Percentiles rank a stretch among this genome's conserved stretches.
Conservation (phyloP, 306 rosid genomes). For the Gastrolobium bilobum region DNA sequence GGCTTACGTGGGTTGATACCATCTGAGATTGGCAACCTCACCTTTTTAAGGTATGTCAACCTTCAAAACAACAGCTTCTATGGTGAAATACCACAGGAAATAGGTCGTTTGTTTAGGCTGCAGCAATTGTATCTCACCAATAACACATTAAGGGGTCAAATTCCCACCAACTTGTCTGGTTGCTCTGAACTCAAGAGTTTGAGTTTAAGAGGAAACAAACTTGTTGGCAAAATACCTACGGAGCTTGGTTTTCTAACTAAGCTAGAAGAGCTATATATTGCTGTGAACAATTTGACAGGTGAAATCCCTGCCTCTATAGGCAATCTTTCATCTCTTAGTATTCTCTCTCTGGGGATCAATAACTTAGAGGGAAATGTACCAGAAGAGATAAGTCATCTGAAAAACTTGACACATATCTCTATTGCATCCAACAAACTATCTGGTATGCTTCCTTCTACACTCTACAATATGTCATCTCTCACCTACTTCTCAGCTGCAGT, state of each 20-base stretch:
- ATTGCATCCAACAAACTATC: slow-evolving; percentile 31
- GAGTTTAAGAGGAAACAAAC: slow-evolving; percentile 40
- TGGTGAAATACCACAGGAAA: slow-evolving; percentile 51
- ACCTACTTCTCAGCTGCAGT: neutral
- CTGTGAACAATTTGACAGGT: slow-evolving; percentile 46
- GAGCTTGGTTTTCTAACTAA: slow-evolving; percentile 49
- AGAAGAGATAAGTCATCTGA: slow-evolving; percentile 41
- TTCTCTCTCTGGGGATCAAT: slow-evolving; percentile 22
- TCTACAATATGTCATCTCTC: slow-evolving; percentile 57
- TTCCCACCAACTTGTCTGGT: slow-evolving; percentile 54
- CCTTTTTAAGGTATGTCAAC: slow-evolving; percentile 51
- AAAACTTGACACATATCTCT: neutral
- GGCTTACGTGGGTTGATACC: slow-evolving; percentile 53
- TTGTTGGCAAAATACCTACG: slow-evolving; percentile 43
- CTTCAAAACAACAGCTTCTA: slow-evolving; percentile 53
- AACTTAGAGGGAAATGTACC: slow-evolving; percentile 51
- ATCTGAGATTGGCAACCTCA: slow-evolving; percentile 58
- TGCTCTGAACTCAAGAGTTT: slow-evolving; percentile 44
- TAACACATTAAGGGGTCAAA: slow-evolving; percentile 53
- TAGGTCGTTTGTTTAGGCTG: slow-evolving; percentile 50
- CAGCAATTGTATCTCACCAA: slow-evolving; percentile 33
- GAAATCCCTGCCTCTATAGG: slow-evolving; percentile 56
- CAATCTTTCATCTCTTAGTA: slow-evolving; percentile 49
- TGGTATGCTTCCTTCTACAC: slow-evolving; percentile 53
- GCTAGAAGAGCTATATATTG: slow-evolving; percentile 18